Evolutionary conservation across 148 eudicot genomes (phyloP), one percentile per base, ranked within the genome.

Genomic region (Spergularia bocconei): DNA sequence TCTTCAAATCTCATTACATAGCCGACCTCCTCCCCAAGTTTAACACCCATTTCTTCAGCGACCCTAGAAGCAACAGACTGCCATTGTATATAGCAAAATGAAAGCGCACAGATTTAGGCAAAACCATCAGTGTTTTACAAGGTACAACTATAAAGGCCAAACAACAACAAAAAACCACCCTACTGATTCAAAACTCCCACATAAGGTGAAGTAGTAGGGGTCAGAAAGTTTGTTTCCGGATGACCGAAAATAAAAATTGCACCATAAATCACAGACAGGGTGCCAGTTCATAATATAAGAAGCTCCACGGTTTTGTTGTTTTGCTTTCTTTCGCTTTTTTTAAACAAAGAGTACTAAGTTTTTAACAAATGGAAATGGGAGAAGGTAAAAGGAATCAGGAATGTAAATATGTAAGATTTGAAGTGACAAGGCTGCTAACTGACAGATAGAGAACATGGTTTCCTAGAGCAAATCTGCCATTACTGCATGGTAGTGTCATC

Each of bases 1-100:
- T 96, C 98, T 86, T 96, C 99, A 81, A 96, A 96, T 81, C 98
- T 88, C 77, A 96, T 96, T 72, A 95, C 88, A 79, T 96, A 96
- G 77, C 99, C 99, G 80, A 96, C 99, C 87, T 92, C 97, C 75
- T 96, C 94, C n/a, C 99, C 98, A 72, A 96, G 97, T 78, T 86
- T 92, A 78, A 87, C 97, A 81, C 89, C 94, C 90, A 92, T 88
- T 87, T 96, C 99, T 82, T 92, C 97, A 14, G 99, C 90, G 53
- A 96, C 94, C 89, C 99, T 90, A 69, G 97, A 77, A 79, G 98
- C 94, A 82, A 96, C 98, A 53, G 92, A 81, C 98, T 96, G 86
- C 54, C 56, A 72, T 72, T 64, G 66, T 69, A 65, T 62, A 74
- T 25, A 25, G 50, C 70, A 72, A 84, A 77, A 54, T 33, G 55